A percentile compares a stretch with the other conserved stretches of the same genome.
Conservation (phyloP, 768 basidiomycete genomes). For the Hericium rajendrae region DNA sequence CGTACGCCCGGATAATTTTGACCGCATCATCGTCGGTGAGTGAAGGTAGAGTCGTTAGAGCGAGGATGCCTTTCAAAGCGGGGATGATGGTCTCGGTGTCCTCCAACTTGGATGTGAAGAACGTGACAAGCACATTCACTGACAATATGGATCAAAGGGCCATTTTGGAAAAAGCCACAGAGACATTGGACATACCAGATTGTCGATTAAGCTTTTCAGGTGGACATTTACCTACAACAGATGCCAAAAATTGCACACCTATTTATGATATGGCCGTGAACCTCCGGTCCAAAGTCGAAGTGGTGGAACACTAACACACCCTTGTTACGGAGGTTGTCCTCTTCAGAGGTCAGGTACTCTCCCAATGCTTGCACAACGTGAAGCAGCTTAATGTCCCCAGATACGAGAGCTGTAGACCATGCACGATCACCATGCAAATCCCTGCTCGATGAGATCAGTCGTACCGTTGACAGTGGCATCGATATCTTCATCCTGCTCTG, state of each 20-base stretch:
- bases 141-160: not conserved
- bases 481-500: constrained; percentile 18
- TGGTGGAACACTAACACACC: constrained; percentile 33
- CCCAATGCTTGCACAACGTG: constrained; percentile 81
- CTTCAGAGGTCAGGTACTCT: constrained; percentile 81
- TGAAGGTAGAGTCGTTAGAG: constrained; percentile 50
- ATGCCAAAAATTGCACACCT: constrained; percentile 83
- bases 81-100: constrained; percentile 80
- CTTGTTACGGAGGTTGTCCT: constrained; percentile 67
- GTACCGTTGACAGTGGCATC: constrained; percentile 18
- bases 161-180: not conserved
- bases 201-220: constrained; percentile 63
- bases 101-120: constrained; percentile 80
- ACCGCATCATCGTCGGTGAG: constrained; percentile 59
- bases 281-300: not conserved
- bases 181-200: constrained; percentile 46
- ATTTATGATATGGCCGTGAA: not conserved
- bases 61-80: constrained; percentile 64
- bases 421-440: not conserved
- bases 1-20: constrained; percentile 53
- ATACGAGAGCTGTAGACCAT: constrained; percentile 38
- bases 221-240: constrained; percentile 54
- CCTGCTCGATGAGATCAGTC: not conserved
- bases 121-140: constrained; percentile 78
- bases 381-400: constrained; percentile 50